Evolutionary conservation across 2,329 filamentous ascomycete species (phyloP).

Genomic region (Neonectria coccinea): DNA sequence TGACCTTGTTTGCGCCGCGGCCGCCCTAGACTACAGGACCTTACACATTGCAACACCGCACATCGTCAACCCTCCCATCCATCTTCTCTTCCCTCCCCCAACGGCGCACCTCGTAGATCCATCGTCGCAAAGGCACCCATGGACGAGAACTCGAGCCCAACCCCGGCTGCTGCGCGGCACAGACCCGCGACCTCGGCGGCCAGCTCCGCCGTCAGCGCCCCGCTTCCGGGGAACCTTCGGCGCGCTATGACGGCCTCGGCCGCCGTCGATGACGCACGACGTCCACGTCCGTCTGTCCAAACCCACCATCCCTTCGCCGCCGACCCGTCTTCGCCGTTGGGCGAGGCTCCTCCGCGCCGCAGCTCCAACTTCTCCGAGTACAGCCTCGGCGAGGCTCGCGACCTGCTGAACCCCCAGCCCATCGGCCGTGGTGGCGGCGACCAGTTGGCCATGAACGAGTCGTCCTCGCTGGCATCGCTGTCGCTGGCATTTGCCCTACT

Average conservation of each 20-base stretch:
- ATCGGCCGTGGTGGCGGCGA: slow-evolving; percentile 46
- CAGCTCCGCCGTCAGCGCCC: slow-evolving; percentile 39
- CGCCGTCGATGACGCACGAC: slow-evolving; percentile 57
- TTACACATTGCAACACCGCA: slow-evolving; percentile 12
- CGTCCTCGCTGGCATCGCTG: slow-evolving; percentile 81
- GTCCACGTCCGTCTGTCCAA: slow-evolving; percentile 50
- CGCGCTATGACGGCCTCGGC: slow-evolving; percentile 36
- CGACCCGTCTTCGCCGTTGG: slow-evolving; percentile 41
- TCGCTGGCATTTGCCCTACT: slow-evolving; percentile 86
- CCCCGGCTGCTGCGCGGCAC: slow-evolving; percentile 28
- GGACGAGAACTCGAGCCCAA: slow-evolving; percentile 36
- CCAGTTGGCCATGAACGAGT: slow-evolving; percentile 57
- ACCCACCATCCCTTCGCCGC: slow-evolving; percentile 38
- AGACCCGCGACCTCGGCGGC: slow-evolving; percentile 18
- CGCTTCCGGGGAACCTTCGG: slow-evolving; percentile 35
- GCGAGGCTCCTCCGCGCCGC: slow-evolving; percentile 64
- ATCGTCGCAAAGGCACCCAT: slow-evolving; percentile 28
- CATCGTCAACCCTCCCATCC: slow-evolving; percentile 17
- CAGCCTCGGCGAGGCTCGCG: slow-evolving; percentile 76
- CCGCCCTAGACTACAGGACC: not conserved
- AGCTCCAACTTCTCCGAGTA: slow-evolving; percentile 85
- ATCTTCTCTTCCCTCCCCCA: slow-evolving; percentile 7
- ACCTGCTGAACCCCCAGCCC: slow-evolving; percentile 70
- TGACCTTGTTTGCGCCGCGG: slow-evolving; percentile 20
- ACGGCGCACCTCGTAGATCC: slow-evolving; percentile 16